Base-by-base conservation (phyloP, 768 basidiomycete genomes). In the Leucocoprinus birnbaumii region DNA sequence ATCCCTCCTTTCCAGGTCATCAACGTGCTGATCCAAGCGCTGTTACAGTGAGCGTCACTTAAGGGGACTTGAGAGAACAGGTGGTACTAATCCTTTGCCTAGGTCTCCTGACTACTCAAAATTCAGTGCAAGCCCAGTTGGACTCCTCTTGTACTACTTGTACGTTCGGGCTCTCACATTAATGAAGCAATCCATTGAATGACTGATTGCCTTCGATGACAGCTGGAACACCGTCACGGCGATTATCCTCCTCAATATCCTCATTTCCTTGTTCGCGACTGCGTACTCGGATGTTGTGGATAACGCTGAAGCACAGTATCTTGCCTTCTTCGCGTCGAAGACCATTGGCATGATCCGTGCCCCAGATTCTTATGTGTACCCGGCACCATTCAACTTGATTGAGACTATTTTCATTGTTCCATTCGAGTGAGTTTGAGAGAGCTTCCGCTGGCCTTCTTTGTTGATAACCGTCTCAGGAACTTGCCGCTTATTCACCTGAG, bases 241-340 rank as follows among this genome's bases (percentile, higher is more conserved):
- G 16, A 80, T 97, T 48, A 82, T 98, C 51, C 78, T 97, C 48
- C 81, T 97, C 66, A 98, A 98, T 66, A 85, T 98, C 65, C 78
- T 98, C 64, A 94, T 98, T 62, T 97, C 94, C n/a, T 73, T 98
- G 62, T 97, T 97, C 67, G 86, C 94, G 16, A 91, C 93, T 48
- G 93, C 94, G 0, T 96, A 96, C 63, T 83, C 86, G 10, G 94
- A 94, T 62, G 92, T 93, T 7, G 78, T 92, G 1, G 83, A 80
- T 31, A 87, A 94, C 61, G 93, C 94, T 1, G 89, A 91, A 65
- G 93, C 93, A 19, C 86, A 97, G 73, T 95, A 91, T 66, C 76
- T 97, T 42, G 81, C 91, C 3, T 95, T 93, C 74, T 97, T 93
- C 67, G 92, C 95, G 2, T 77, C 79, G 61, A 96, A 96, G 74